Conservation (phyloP, 768 basidiomycete species). For the Zangia roseola region DNA sequence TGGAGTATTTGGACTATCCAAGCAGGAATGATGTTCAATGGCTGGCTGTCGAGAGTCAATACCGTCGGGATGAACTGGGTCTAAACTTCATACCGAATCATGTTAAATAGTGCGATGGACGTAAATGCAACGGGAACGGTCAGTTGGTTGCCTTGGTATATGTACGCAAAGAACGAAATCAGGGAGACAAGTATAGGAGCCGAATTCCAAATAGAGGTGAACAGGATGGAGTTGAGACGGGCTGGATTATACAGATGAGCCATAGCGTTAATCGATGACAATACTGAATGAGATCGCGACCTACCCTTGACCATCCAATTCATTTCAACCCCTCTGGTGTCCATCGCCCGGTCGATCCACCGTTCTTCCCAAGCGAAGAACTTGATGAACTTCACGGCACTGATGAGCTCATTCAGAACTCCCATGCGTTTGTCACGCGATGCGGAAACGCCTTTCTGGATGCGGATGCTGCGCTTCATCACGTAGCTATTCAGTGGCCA, state of each 20-base stretch:
- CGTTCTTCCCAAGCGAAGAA: slow-evolving; percentile 43
- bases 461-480: slow-evolving; percentile 37
- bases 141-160: slow-evolving; percentile 69
- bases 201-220: slow-evolving; percentile 67
- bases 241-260: slow-evolving; percentile 35
- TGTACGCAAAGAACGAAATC: slow-evolving; percentile 73
- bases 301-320: slow-evolving; percentile 73
- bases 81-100: slow-evolving; percentile 58
- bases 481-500: slow-evolving; percentile 42
- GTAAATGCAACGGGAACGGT: slow-evolving; percentile 85
- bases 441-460: slow-evolving; percentile 32
- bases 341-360: slow-evolving; percentile 41
- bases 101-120: slow-evolving; percentile 80
- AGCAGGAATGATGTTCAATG: slow-evolving; percentile 76
- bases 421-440: slow-evolving; percentile 44
- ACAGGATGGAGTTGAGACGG: slow-evolving; percentile 70
- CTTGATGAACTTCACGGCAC: slow-evolving; percentile 41
- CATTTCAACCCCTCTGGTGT: slow-evolving; percentile 66
- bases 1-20: slow-evolving; percentile 80
- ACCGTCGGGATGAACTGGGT: too few relatives aligned
- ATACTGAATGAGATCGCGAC: slow-evolving; percentile 4
- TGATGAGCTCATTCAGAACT: slow-evolving; percentile 45
- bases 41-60: slow-evolving; percentile 39
- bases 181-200: slow-evolving; percentile 82
- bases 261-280: slow-evolving; percentile 1